Base-by-base conservation (phyloP, 169 alveolate genomes). In the Plasmodium billcollinsi region DNA sequence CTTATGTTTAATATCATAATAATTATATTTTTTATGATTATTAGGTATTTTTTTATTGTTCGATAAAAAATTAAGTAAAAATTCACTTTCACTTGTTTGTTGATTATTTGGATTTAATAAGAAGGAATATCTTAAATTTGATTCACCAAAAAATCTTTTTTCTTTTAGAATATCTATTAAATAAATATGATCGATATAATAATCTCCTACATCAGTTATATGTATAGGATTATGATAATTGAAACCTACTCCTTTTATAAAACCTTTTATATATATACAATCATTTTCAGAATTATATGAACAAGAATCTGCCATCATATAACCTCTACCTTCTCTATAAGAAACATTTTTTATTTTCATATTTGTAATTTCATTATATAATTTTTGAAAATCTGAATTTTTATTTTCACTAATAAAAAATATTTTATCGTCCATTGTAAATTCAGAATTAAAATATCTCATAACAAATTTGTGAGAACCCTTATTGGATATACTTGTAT, bases 241-340 rank as follows among this genome's bases (percentile, higher is more conserved):
- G 62, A 94, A 94, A 4, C 96, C 96, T 20, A 89, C 63, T 24
- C 95, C 95, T 43, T 88, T 92, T n/a, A 89, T 94, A 66, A 93
- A 94, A 3, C 96, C 96, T 59, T 88, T 92, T 39, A 94, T 45
- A 47, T 66, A 73, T 26, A 94, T 20, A 39, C 88, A 88, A 71
- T 88, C 93, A 21, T 72, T 49, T 7, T 59, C 29, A 12, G 74
- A 54, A 45, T 94, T 92, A 67, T 94, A 94, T 54, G 56, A 62
- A 90, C 67, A 83, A 29, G 89, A 90, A 39, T 76, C 91, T 6
- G 88, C 89, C 88, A 94, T 24, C 93, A 94, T 86, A 85, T 94
- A 94, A 0, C 96, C 96, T 59, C 96, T 73, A n/a, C 93, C 95
- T 56, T 89, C 74, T 29, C 96, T 69, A 93, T 94, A 94, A 14